Evolutionary conservation across 345 rosid species (phyloP).

Genomic region (Populus ilicifolia): DNA sequence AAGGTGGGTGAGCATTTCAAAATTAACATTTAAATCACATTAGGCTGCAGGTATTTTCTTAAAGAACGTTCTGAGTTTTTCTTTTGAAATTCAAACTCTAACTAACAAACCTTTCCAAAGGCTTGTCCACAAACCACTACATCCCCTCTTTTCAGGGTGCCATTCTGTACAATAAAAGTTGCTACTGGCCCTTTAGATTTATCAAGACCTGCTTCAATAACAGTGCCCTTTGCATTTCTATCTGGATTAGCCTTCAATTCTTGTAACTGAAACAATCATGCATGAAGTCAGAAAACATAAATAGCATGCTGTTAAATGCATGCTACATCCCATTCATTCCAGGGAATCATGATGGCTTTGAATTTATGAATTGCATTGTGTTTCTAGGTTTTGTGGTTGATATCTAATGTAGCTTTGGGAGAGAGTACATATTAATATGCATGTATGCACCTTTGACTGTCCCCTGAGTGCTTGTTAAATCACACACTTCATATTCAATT

Average conservation of each 20-base stretch:
- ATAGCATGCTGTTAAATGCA: neutral
- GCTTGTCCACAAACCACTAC: conserved; percentile 92
- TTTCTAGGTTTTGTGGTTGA: neutral
- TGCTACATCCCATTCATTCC: neutral
- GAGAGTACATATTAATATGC: neutral
- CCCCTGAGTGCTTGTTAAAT: neutral
- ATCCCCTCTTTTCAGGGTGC: conserved; percentile 86
- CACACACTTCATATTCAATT: neutral
- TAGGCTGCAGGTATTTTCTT: neutral
- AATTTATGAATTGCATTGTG: neutral
- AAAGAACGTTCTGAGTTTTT: neutral
- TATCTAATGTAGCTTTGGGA: neutral
- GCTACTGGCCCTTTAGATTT: conserved; percentile 90
- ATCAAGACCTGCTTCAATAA: conserved; percentile 89
- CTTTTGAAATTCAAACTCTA: conserved; percentile 7
- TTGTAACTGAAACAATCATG: conserved; percentile 66
- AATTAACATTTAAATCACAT: conserved; percentile 10
- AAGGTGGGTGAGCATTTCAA: neutral
- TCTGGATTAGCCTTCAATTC: conserved; percentile 97
- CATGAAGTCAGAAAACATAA: conserved; percentile 25
- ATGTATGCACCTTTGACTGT: neutral
- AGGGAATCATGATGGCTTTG: neutral
- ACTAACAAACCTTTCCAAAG: conserved; percentile 78
- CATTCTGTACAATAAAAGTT: conserved; percentile 92
- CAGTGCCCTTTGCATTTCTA: conserved; percentile 90